A percentile compares a stretch with the other conserved stretches of the same genome.
Evolutionary conservation across 495 filamentous ascomycete species (phyloP).

Genomic region (Pyrenula massariospora): DNA sequence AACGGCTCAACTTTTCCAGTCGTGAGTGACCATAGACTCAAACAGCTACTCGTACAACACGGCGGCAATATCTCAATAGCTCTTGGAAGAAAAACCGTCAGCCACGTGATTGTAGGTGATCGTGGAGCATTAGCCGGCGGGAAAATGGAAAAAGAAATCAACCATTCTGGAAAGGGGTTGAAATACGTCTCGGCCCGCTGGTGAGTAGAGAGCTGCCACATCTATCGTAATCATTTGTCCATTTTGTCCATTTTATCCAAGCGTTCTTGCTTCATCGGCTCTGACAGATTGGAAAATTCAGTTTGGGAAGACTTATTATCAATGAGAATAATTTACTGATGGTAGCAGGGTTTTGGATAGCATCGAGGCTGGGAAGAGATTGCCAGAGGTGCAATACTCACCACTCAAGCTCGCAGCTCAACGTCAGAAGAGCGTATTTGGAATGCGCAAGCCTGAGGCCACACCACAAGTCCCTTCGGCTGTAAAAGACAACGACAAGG

Average conservation of each 20-base stretch:
- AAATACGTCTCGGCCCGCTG: slow-evolving; percentile 79
- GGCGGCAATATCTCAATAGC: slow-evolving; percentile 58
- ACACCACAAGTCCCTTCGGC: neutral
- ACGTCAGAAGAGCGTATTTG: slow-evolving; percentile 51
- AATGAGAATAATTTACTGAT: no score
- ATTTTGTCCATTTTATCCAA: slow-evolving; percentile 4
- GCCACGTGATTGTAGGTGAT: slow-evolving; percentile 74
- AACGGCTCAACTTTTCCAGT: slow-evolving; percentile 75
- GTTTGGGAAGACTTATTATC: no score
- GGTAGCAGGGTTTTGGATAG: slow-evolving; percentile 58
- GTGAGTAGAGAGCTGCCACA: slow-evolving; percentile 36
- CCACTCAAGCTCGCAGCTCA: slow-evolving; percentile 44
- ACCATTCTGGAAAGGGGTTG: slow-evolving; percentile 47
- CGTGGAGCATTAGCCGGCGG: slow-evolving; percentile 71
- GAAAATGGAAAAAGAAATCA: slow-evolving; percentile 78
- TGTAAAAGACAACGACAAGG: neutral
- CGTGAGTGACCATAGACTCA: slow-evolving; percentile 79
- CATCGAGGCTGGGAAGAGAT: slow-evolving; percentile 58
- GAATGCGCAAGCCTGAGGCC: slow-evolving; percentile 25
- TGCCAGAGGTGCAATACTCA: slow-evolving; percentile 63
- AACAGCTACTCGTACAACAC: slow-evolving; percentile 59
- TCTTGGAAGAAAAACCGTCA: slow-evolving; percentile 61
- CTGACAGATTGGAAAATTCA: no score
- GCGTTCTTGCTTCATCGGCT: no score
- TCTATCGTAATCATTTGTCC: no score